These are phyloP conservation scores for Trichosporon sp. DNA, from an alignment of 1,284 basidiomycete genomes.

Conservation along the genomic window DNA sequence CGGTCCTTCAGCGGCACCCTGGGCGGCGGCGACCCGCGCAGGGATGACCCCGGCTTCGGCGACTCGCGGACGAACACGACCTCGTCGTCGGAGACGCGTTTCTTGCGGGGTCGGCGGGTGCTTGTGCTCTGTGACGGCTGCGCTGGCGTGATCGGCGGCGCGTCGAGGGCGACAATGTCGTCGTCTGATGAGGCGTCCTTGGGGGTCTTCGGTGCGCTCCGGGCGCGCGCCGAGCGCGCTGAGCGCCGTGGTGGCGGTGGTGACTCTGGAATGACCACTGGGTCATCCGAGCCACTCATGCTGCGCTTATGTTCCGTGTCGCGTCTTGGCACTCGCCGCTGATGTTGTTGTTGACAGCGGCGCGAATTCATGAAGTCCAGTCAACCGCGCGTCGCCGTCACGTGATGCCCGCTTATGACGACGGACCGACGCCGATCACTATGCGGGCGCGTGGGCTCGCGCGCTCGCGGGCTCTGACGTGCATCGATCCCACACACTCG, in stretches of 20 bases:
- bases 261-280: background rate
- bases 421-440: background rate
- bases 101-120: background rate
- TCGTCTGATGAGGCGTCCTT: background rate
- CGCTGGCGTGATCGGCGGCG: background rate
- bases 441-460: background rate
- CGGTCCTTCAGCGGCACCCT: conserved; percentile 1
- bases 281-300: conserved; percentile 2
- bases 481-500: background rate
- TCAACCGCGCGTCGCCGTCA: background rate
- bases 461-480: background rate
- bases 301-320: background rate
- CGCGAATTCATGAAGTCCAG: conserved; percentile 4
- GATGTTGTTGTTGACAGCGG: conserved; percentile 1
- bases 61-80: conserved; percentile 19
- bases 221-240: background rate
- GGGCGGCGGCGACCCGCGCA: background rate
- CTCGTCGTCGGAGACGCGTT: conserved; percentile 12
- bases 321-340: background rate
- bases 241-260: background rate
- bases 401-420: background rate
- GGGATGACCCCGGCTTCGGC: background rate
- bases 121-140: background rate
- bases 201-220: background rate
- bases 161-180: background rate